These are phyloP conservation scores for Mycena floridula DNA, from an alignment of 768 basidiomycete species.

Conservation along the genomic window DNA sequence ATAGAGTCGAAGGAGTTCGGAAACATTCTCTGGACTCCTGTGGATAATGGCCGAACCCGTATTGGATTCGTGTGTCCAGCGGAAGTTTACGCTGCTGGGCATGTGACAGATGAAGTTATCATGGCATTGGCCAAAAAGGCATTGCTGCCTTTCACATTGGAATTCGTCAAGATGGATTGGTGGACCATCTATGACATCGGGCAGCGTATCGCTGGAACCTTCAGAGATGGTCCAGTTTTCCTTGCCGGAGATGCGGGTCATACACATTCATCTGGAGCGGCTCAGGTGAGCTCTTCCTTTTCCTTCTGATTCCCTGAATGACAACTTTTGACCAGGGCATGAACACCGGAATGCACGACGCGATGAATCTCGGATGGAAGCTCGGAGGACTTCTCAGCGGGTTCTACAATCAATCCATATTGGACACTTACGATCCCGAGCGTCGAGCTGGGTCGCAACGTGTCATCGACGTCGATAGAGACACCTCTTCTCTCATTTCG, in stretches of 20 bases:
- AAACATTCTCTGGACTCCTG: conserved; percentile 4
- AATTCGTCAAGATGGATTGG: conserved; percentile 11
- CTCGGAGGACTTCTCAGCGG: conserved; percentile 3
- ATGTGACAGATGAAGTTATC: conserved; percentile 8
- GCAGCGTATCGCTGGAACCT: conserved; percentile 4
- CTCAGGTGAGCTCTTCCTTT: background rate
- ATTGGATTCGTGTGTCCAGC: conserved; percentile 8
- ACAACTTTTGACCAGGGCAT: conserved; percentile 1
- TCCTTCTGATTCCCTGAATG: background rate
- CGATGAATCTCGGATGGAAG: conserved; percentile 8
- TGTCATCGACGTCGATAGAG: conserved; percentile 3
- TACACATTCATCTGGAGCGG: conserved; percentile 5
- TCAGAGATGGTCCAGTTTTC: conserved; percentile 3
- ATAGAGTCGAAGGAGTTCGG: conserved; percentile 5
- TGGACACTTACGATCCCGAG: conserved; percentile 6
- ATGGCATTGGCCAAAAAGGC: conserved; percentile 9
- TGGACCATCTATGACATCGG: conserved; percentile 11
- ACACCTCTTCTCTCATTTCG: conserved; percentile 2
- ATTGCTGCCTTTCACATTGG: conserved; percentile 9
- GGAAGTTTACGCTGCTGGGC: conserved; percentile 3
- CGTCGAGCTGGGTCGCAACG: conserved; percentile 1
- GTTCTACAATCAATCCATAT: background rate
- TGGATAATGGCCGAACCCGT: conserved; percentile 4
- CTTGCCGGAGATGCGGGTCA: conserved; percentile 6
- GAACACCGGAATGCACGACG: conserved; percentile 6